phyloP scores from a whole-genome alignment of 768 basidiomycete genomes.

The Rhodotorula toruloides region DNA sequence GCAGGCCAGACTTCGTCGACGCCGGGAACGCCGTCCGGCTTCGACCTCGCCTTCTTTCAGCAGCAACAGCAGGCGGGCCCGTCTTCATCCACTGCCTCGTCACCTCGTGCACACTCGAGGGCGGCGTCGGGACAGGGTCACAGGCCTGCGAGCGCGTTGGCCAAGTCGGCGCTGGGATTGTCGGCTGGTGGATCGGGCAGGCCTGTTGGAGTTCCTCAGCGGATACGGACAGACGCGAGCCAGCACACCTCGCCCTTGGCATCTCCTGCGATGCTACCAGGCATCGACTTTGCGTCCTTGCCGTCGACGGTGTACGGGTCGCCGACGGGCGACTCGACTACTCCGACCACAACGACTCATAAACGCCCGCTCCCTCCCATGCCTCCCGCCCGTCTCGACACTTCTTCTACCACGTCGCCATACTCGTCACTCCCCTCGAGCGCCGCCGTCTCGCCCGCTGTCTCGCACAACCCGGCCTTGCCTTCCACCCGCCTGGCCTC shows the following conservation, averaged over 20 bases:
- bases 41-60: neutral
- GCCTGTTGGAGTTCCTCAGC: neutral
- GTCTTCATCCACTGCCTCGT: too few relatives aligned
- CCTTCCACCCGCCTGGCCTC: neutral
- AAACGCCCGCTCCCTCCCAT: constrained; percentile 25
- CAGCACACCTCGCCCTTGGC: constrained; percentile 20
- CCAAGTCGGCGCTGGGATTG: neutral
- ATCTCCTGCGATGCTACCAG: neutral
- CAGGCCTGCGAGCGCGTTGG: neutral
- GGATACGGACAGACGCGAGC: constrained; percentile 8
- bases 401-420: neutral
- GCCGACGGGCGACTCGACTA: neutral
- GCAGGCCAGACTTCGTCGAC: neutral
- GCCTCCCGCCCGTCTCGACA: neutral
- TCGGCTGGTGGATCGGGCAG: too few relatives aligned
- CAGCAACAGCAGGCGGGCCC: neutral
- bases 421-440: neutral
- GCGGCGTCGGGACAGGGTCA: neutral
- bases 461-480: neutral
- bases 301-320: neutral
- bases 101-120: neutral
- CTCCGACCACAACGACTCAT: neutral
- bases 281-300: neutral
- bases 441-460: neutral
- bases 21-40: neutral